Percentiles rank a stretch among this genome's conserved stretches.
These are phyloP conservation scores for Lycium barbarum DNA, from an alignment of 257 asterid species.

Conservation along the genomic window DNA sequence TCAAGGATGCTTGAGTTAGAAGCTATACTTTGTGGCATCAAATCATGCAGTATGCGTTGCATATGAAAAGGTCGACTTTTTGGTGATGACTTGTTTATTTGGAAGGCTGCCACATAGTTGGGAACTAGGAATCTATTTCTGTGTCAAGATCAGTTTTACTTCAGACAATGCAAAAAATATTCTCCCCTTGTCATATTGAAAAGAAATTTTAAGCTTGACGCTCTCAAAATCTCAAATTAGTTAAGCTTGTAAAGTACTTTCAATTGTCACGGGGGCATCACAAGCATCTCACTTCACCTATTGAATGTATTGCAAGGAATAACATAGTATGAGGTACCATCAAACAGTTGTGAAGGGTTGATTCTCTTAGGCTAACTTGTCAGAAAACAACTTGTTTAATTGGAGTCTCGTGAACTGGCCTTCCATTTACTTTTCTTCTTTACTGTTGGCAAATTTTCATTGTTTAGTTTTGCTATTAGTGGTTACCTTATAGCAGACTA, in stretches of 20 bases:
- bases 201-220: not conserved
- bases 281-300: not conserved
- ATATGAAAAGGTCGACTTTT: not conserved
- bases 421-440: not conserved
- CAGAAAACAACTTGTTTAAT: not conserved
- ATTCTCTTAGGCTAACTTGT: not conserved
- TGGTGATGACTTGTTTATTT: not conserved
- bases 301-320: not conserved
- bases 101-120: not conserved
- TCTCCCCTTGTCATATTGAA: not conserved
- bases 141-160: not conserved
- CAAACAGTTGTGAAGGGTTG: not conserved
- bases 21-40: not conserved
- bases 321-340: not conserved
- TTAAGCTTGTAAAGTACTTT: not conserved
- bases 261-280: not conserved
- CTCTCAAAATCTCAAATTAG: not conserved
- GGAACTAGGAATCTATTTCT: not conserved
- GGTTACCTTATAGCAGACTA: conserved; percentile 21
- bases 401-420: not conserved
- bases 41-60: not conserved
- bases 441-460: not conserved
- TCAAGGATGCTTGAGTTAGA: not conserved
- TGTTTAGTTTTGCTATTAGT: not conserved
- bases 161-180: not conserved